Evolutionary conservation across 306 rosid genomes (phyloP).

Genomic region (Cicer chorassanicum): DNA sequence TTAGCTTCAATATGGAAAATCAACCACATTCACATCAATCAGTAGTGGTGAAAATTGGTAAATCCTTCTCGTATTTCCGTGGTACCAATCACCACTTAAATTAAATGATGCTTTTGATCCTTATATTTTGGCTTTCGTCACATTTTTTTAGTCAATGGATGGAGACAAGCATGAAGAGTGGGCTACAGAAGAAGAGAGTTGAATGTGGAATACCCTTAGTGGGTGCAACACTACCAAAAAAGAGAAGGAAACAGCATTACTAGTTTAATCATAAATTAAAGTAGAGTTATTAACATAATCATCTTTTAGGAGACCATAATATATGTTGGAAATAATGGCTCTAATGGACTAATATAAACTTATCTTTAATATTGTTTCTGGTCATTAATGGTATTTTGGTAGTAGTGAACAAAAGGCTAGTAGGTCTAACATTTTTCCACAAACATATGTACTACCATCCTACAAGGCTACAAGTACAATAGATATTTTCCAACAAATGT

Average conservation of each 20-base stretch:
- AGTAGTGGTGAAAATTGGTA: constrained; percentile 49
- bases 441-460: constrained; percentile 9
- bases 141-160: constrained; percentile 63
- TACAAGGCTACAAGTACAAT: constrained; percentile 33
- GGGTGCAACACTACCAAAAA: constrained; percentile 64
- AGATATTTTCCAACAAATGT: constrained; percentile 37
- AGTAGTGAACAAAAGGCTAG: constrained; percentile 23
- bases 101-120: constrained; percentile 53
- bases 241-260: constrained; percentile 53
- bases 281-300: constrained; percentile 43
- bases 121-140: constrained; percentile 59
- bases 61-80: constrained; percentile 57
- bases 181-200: constrained; percentile 53
- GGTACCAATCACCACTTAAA: constrained; percentile 64
- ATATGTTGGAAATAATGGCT: constrained; percentile 46
- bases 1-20: constrained; percentile 16
- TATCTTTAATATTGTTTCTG: constrained; percentile 5
- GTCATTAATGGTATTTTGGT: constrained; percentile 27
- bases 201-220: constrained; percentile 52
- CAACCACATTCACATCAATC: constrained; percentile 41
- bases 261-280: constrained; percentile 40
- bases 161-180: constrained; percentile 59
- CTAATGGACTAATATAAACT: constrained; percentile 32
- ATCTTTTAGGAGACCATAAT: constrained; percentile 47
- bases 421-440: constrained; percentile 15